Evolutionary conservation across 192 early-diverging fungal genomes (phyloP).

Genomic region (Podila horticola): DNA sequence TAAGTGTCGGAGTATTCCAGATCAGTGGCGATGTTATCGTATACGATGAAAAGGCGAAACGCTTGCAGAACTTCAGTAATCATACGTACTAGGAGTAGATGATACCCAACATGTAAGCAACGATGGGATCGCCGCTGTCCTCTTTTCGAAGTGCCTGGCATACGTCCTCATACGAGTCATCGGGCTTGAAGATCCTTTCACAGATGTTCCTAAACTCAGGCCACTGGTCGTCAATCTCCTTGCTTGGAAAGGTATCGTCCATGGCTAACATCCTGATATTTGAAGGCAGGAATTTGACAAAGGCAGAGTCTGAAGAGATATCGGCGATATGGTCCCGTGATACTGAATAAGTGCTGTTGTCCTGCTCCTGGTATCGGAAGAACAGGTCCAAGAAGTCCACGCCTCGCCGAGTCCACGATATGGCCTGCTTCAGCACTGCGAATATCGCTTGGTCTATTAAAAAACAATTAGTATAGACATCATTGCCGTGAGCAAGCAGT

Average conservation of each 20-base stretch:
- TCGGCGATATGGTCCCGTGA: no score
- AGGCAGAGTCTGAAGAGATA: background rate
- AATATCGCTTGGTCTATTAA: no score
- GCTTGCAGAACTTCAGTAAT: background rate
- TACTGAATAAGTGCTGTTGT: no score
- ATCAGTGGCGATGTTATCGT: no score
- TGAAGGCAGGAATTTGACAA: constrained; percentile 1
- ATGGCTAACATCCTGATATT: background rate
- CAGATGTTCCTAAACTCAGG: background rate
- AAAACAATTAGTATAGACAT: no score
- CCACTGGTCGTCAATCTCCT: background rate
- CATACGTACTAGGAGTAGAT: constrained; percentile 11
- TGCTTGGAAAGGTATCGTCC: background rate
- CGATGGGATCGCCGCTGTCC: background rate
- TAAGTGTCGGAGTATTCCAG: background rate
- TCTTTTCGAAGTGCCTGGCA: background rate
- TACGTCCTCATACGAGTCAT: constrained; percentile 1
- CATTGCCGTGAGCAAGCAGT: no score
- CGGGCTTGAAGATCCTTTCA: background rate
- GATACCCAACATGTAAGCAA: constrained; percentile 9
- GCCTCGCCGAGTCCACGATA: no score
- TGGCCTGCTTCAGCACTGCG: no score
- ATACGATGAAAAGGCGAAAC: no score
- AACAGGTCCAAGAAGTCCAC: no score
- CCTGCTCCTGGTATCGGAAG: no score